Base-by-base conservation (phyloP, 78 protist genomes). In the Bigelowiella natans region DNA sequence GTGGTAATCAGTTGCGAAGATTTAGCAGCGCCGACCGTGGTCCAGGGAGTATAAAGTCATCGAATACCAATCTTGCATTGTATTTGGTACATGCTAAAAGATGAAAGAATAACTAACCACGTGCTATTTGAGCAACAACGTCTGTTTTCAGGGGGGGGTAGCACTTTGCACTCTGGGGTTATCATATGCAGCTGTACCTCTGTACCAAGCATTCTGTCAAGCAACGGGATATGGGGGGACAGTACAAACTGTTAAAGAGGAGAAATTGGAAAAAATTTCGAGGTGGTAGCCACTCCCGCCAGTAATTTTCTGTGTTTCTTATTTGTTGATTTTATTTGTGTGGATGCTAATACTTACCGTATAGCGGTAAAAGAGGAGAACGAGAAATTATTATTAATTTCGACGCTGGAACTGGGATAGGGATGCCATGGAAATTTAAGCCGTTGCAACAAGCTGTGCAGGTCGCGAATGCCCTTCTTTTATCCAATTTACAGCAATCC, bases 161-260 rank as follows among this genome's bases (percentile, higher is more conserved):
- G 88, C 87, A 7, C 1, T 92, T 37, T 7, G 38, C n/a, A 0
- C 64, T 1, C 2, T 92, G 31, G 94, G 94, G 39, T 26, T 90
- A 18, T 26, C 94, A 26, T 88, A 89, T 7, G 83, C 91, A 26
- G 95, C 96, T 0, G 97, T 96, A 36, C 98, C 98, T 30, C 93
- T 96, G 29, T 97, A 96, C 93, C 31, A 94, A 18, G 85, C 94
- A 34, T 97, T 95, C 90, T 97, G 98, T 87, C 92, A 93, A 84
- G 96, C 88, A 0, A 93, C 93, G 0, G 95, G 93, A 31, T 96
- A 83, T 91, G 97, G 97, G 51, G 97, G 97, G 86, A 90, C 95
- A 2, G 91, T 87, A 1, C 83, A 93, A 40, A 88, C 92, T 37
- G 83, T 88, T 0, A 91, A 84, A 39, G 87, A 37, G 2, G 82